Evolutionary conservation across 805 yeast genomes (phyloP).

Genomic region (Monosporozyma siamensis): DNA sequence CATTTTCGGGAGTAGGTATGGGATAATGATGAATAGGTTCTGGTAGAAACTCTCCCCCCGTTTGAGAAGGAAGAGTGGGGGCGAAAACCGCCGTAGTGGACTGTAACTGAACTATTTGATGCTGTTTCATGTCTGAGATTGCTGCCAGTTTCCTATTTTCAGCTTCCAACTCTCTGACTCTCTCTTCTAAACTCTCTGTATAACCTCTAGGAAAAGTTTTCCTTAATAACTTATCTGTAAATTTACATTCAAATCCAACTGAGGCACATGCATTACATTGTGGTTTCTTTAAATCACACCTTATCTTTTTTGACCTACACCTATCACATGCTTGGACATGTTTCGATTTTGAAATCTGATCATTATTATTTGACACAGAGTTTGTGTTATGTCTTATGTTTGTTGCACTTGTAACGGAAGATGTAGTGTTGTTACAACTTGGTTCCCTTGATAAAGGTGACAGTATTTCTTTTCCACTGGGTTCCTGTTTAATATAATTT

Average conservation of each 20-base stretch:
- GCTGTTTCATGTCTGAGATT: constrained; percentile 25
- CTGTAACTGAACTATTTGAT: constrained; percentile 9
- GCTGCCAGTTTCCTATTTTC: constrained; percentile 66
- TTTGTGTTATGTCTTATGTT: no score
- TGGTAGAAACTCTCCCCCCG: background rate
- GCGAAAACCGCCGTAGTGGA: no score
- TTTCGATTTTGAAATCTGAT: no score
- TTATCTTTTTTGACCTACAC: constrained; percentile 66
- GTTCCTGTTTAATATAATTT: no score
- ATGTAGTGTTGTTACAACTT: no score
- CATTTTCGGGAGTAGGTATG: background rate
- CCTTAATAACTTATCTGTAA: constrained; percentile 78
- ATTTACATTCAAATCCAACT: constrained; percentile 81
- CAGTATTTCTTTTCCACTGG: no score
- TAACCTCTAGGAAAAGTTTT: constrained; percentile 88
- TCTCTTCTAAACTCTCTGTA: constrained; percentile 80
- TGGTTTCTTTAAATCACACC: constrained; percentile 61
- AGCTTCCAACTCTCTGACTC: constrained; percentile 76
- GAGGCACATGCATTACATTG: constrained; percentile 74
- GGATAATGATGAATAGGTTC: background rate
- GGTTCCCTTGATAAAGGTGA: no score
- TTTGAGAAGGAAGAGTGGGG: no score
- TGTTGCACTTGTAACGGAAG: no score
- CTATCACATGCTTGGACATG: constrained; percentile 47
- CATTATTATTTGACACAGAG: background rate